Conservation (phyloP, 441 rosid genomes). For the Brassica balearica region DNA sequence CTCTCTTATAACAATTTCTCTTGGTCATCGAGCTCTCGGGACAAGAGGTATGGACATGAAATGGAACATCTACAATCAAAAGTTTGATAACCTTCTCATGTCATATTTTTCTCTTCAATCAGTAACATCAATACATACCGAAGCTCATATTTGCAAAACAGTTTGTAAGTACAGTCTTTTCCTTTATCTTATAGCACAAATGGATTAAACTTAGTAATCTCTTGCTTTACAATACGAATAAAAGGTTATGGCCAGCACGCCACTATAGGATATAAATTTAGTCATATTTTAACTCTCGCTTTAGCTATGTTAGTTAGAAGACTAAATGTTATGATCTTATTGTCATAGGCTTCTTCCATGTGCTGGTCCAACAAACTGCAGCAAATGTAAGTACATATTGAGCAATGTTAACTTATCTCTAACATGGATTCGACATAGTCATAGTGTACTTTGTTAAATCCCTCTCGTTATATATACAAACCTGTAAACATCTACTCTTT, state of each 20-base stretch:
- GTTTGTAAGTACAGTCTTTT: conserved; percentile 50
- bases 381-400: conserved; percentile 11
- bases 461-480: neutral
- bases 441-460: neutral
- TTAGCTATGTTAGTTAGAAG: neutral
- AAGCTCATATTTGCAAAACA: conserved; percentile 50
- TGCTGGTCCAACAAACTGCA: conserved; percentile 53
- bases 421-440: neutral
- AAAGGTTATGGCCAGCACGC: too few species aligned
- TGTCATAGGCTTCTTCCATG: conserved; percentile 55
- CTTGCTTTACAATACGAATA: neutral
- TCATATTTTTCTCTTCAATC: conserved; percentile 49
- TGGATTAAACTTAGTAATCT: neutral
- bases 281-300: too few species aligned
- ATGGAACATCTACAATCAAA: neutral
- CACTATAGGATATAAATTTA: too few species aligned
- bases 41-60: conserved; percentile 46
- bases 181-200: neutral
- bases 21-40: conserved; percentile 55
- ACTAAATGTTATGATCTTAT: neutral
- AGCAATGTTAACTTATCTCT: neutral
- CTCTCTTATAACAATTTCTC: conserved; percentile 78
- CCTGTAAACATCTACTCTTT: neutral
- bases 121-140: conserved; percentile 67
- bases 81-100: conserved; percentile 28